Percentiles rank a stretch among this genome's conserved stretches.
phyloP scores from a whole-genome alignment of 257 asterid species.

The Prunella vulgaris region DNA sequence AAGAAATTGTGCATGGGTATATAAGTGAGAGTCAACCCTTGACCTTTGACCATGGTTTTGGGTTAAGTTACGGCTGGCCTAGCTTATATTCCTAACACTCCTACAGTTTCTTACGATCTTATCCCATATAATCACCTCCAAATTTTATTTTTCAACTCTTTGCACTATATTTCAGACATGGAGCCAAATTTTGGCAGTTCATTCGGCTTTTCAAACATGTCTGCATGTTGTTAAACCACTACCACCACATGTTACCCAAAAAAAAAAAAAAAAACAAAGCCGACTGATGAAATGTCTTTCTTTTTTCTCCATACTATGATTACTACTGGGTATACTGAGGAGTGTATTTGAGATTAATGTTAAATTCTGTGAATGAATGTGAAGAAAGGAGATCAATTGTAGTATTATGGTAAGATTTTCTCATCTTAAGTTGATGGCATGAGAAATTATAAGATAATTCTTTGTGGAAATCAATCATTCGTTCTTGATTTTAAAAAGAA shows the following conservation, averaged over 20 bases:
- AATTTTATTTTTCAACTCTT: background rate
- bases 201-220: background rate
- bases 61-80: too few species aligned
- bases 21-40: too few species aligned
- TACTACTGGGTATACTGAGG: background rate
- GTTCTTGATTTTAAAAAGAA: background rate
- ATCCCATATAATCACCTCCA: background rate
- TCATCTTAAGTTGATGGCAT: background rate
- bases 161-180: background rate
- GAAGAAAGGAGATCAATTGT: background rate
- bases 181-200: background rate
- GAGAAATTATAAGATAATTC: background rate
- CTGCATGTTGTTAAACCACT: background rate
- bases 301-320: too few species aligned
- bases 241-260: background rate
- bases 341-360: background rate
- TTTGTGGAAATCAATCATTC: background rate
- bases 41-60: too few species aligned
- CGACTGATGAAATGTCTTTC: too few species aligned
- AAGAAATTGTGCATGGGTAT: too few species aligned
- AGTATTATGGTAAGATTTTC: background rate
- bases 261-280: too few species aligned
- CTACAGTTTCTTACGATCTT: background rate
- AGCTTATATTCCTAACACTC: too few species aligned
- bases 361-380: slow-evolving; percentile 9